These are phyloP conservation scores for Glonium stellatum DNA, from an alignment of 495 filamentous ascomycete genomes.

Conservation along the genomic window DNA sequence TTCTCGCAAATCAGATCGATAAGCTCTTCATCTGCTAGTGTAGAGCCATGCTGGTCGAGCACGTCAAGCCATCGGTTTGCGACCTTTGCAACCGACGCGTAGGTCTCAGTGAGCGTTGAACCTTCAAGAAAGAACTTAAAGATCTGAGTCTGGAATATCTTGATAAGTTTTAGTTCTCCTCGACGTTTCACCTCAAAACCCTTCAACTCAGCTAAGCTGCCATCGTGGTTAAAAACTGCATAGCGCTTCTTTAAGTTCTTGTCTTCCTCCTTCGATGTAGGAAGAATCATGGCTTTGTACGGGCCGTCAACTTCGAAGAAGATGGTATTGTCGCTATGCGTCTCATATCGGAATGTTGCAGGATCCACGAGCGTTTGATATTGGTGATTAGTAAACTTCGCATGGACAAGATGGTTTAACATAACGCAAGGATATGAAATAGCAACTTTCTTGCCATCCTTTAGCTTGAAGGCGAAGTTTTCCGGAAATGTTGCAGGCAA, in stretches of 20 bases:
- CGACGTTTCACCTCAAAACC: constrained; percentile 97
- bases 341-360: constrained; percentile 79
- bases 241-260: constrained; percentile 99
- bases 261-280: constrained; percentile 96
- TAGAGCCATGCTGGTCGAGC: constrained; percentile 74
- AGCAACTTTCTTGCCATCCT: constrained; percentile 87
- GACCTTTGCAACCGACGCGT: constrained; percentile 86
- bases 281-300: constrained; percentile 94
- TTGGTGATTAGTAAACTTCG: constrained; percentile 90
- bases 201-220: constrained; percentile 92
- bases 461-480: constrained; percentile 88
- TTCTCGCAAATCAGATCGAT: constrained; percentile 99
- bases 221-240: constrained; percentile 97
- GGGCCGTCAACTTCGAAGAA: constrained; percentile 99
- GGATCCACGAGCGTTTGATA: constrained; percentile 85
- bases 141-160: constrained; percentile 98
- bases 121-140: constrained; percentile 99
- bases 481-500: constrained; percentile 94
- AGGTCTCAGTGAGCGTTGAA: constrained; percentile 76
- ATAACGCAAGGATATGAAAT: constrained; percentile 99
- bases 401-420: constrained; percentile 97
- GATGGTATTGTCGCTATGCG: constrained; percentile 95
- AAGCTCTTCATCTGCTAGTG: constrained; percentile 88
- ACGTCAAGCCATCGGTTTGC: constrained; percentile 96
- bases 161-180: constrained; percentile 98